These are phyloP conservation scores for Viola odorata DNA, from an alignment of 345 rosid genomes.

Conservation along the genomic window DNA sequence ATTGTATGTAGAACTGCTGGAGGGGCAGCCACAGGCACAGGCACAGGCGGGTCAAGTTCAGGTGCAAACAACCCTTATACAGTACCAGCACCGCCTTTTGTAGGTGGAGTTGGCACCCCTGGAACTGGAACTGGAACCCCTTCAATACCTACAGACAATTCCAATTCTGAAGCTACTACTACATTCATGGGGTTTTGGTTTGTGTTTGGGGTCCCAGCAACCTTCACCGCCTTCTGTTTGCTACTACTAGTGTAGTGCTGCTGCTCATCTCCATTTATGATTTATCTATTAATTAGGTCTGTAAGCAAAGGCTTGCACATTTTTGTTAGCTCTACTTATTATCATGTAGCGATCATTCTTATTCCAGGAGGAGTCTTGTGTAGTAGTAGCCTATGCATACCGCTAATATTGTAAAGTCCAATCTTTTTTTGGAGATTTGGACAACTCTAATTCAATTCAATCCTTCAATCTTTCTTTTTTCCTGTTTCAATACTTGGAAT, in stretches of 20 bases:
- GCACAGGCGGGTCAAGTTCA: constrained; percentile 18
- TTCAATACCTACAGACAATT: constrained; percentile 20
- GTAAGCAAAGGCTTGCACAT: constrained; percentile 7
- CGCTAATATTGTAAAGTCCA: not conserved
- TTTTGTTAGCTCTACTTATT: constrained; percentile 6
- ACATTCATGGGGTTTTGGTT: too few species aligned
- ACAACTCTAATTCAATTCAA: too few species aligned
- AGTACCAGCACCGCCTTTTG: constrained; percentile 4
- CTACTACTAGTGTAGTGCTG: not conserved
- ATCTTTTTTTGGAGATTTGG: too few species aligned
- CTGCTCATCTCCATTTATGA: too few species aligned
- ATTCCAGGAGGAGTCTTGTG: not conserved
- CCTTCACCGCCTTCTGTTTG: constrained; percentile 9
- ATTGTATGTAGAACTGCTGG: constrained; percentile 37
- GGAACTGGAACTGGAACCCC: constrained; percentile 12
- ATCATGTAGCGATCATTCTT: too few species aligned
- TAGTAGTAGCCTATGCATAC: not conserved
- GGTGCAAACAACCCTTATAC: constrained; percentile 7
- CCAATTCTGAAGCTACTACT: constrained; percentile 27
- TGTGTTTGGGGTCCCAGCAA: not conserved
- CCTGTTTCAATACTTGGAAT: too few species aligned
- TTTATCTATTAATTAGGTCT: not conserved
- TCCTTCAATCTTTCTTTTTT: too few species aligned
- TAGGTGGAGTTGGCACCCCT: constrained; percentile 19
- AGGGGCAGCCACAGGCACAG: constrained; percentile 22